Evolutionary conservation across 208 protist species (phyloP), one percentile per base, ranked within the genome.

Genomic region (Balamuthia mandrillaris): DNA sequence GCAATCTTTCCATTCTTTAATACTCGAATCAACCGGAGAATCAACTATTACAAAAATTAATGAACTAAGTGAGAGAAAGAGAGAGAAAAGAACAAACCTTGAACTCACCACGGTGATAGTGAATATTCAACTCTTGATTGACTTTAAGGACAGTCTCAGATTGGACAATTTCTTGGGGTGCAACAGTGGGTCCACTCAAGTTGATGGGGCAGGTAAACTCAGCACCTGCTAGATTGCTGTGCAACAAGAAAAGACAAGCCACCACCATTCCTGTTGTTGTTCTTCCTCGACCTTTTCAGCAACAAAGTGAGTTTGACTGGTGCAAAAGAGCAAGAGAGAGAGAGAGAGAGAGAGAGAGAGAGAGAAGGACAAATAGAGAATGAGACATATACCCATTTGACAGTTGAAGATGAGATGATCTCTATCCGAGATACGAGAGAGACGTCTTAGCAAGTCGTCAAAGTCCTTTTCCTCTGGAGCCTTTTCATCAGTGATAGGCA

Each of bases 401-500:
- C 77, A 84, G 27, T 84, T 84, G 42, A 65, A 84, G 9, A 84
- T 41, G 21, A 84, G 27, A 45, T 68, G 54, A 16, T 65, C 56
- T 14, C 54, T 14, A 29, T 31, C 56, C 14, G 35, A 54, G 24
- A 70, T 24, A 4, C 18, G 1, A 51, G 33, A 35, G 56, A 84
- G 60, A 35, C 33, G 39, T 39, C 54, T 49, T 21, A 84, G 41
- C 29, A 84, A 21, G 5, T 84, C 77, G 37, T 65, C 52, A 31
- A 84, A 68, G 31, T 84, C 77, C 77, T 84, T 84, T n/a, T 84
- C 77, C 21, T 84, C 77, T n/a, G 77, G 77, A 31, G 77, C 54
- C 52, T 54, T 42, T 41, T 91, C 88, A 45, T 91, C 88, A 42
- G 87, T 88, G 41, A 91, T 89, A 45, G 88, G 86, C 33, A 91